phyloP scores from a whole-genome alignment of 2,329 filamentous ascomycete species.

The Aspergillus quadrilineatus region DNA sequence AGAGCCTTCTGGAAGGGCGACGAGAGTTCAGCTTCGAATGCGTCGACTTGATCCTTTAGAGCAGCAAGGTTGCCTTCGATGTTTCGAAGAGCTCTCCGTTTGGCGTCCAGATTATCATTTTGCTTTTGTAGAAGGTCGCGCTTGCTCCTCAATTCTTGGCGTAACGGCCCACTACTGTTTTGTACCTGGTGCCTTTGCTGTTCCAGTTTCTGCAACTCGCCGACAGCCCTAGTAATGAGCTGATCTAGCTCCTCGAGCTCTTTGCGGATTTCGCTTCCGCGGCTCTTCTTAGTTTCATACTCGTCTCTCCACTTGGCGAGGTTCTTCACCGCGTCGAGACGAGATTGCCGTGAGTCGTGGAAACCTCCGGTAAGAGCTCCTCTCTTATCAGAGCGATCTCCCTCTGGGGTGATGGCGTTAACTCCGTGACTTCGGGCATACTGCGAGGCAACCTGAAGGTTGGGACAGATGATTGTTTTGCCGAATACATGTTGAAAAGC shows the following conservation, averaged over 20 bases:
- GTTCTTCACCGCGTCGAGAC: conserved; percentile 77
- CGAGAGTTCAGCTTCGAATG: conserved; percentile 75
- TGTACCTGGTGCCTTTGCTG: conserved; percentile 76
- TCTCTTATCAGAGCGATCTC: conserved; percentile 91
- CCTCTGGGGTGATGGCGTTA: conserved; percentile 89
- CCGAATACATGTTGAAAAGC: conserved; percentile 96
- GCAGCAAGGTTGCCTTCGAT: conserved; percentile 74
- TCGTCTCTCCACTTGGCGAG: conserved; percentile 73
- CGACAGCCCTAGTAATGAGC: conserved; percentile 81
- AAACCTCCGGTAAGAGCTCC: conserved; percentile 95
- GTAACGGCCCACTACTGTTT: conserved; percentile 75
- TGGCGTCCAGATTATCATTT: conserved; percentile 70
- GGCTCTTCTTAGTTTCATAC: conserved; percentile 65
- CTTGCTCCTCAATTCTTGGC: conserved; percentile 73
- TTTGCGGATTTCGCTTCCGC: conserved; percentile 64
- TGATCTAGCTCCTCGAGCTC: conserved; percentile 80
- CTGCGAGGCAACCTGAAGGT: conserved; percentile 79
- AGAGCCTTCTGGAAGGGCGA: conserved; percentile 92
- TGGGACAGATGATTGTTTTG: conserved; percentile 90
- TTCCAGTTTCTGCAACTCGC: conserved; percentile 78
- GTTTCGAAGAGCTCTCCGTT: conserved; percentile 62
- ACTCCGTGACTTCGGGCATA: conserved; percentile 90
- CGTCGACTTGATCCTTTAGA: conserved; percentile 70
- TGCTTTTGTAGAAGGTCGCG: conserved; percentile 72
- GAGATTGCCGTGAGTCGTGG: conserved; percentile 80